Conservation (phyloP, 108 stramenopile genomes). For the Mediolabrus comicus region DNA sequence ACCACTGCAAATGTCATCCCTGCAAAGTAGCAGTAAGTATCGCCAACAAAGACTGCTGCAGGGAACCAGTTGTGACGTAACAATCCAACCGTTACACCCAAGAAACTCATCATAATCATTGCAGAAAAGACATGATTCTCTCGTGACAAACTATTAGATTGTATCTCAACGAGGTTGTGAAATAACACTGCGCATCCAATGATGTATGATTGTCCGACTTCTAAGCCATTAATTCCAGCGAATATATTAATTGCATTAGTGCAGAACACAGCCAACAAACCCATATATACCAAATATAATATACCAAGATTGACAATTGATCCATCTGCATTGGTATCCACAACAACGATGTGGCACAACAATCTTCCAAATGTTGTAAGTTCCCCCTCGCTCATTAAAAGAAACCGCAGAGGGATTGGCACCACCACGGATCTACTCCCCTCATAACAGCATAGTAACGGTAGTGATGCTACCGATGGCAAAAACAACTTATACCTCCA, state of each 20-base stretch:
- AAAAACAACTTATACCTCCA: constrained; percentile 97
- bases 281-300: constrained; percentile 95
- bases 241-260: constrained; percentile 99
- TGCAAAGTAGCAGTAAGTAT: constrained; percentile 98
- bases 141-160: constrained; percentile 21
- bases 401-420: constrained; percentile 72
- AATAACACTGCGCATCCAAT: constrained; percentile 84
- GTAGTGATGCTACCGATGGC: constrained; percentile 93
- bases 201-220: constrained; percentile 93
- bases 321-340: constrained; percentile 80
- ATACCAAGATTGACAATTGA: constrained; percentile 79
- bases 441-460: constrained; percentile 90
- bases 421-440: constrained; percentile 93
- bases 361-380: constrained; percentile 62
- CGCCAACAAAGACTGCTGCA: constrained; percentile 95
- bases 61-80: constrained; percentile 96
- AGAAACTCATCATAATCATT: constrained; percentile 83
- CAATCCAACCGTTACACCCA: constrained; percentile 85
- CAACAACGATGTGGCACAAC: constrained; percentile 45
- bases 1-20: constrained; percentile 98
- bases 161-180: constrained; percentile 81
- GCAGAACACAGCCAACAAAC: constrained; percentile 96
- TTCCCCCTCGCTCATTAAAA: constrained; percentile 54
- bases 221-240: constrained; percentile 98
- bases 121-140: constrained; percentile 88